Percentiles rank a stretch among this genome's conserved stretches.
Evolutionary conservation across 306 rosid species (phyloP).

Genomic region (Dryas octopetala): DNA sequence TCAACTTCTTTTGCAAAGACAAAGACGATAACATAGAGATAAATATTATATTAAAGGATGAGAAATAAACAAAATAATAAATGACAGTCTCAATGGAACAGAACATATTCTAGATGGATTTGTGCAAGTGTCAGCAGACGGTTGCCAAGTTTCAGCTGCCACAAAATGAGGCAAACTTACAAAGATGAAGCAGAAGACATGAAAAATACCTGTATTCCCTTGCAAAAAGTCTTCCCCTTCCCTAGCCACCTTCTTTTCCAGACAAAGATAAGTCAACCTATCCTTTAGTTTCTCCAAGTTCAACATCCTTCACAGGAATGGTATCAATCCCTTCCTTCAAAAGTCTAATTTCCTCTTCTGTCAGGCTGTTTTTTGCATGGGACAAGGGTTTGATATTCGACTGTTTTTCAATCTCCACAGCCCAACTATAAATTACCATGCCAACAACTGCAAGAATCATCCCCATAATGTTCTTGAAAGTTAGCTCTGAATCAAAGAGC

Average conservation of each 20-base stretch:
- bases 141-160: slow-evolving; percentile 4
- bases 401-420: slow-evolving; percentile 68
- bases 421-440: slow-evolving; percentile 94
- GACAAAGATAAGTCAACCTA: slow-evolving; percentile 29
- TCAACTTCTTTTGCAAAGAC: neutral
- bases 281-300: slow-evolving; percentile 55
- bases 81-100: slow-evolving; percentile 6
- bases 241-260: neutral
- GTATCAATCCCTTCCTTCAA: slow-evolving; percentile 58
- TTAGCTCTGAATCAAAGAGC: slow-evolving; percentile 79
- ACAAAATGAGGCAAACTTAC: too few relatives aligned
- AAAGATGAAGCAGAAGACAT: neutral
- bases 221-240: slow-evolving; percentile 2
- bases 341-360: slow-evolving; percentile 80
- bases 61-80: neutral
- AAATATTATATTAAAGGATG: neutral
- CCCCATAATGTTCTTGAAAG: slow-evolving; percentile 79
- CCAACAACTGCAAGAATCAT: slow-evolving; percentile 74
- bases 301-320: slow-evolving; percentile 53
- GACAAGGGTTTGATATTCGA: slow-evolving; percentile 38
- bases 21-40: neutral
- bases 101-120: slow-evolving; percentile 28
- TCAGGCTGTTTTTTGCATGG: slow-evolving; percentile 62
- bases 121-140: neutral
- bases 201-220: slow-evolving; percentile 20